Evolutionary conservation across 345 rosid genomes (phyloP).

Genomic region (Mercurialis annua): DNA sequence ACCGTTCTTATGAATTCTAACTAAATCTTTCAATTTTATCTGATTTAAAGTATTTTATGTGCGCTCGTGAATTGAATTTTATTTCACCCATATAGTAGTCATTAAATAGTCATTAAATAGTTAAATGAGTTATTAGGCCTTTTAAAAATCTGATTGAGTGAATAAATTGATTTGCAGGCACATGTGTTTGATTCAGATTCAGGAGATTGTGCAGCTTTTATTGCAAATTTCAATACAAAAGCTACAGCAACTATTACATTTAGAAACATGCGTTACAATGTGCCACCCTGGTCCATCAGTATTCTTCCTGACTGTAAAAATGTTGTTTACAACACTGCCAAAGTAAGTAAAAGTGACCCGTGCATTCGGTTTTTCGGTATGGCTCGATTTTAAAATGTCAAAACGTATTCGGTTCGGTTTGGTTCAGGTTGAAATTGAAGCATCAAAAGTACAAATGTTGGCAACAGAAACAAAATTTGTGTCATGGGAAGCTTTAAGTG

Average conservation of each 20-base stretch:
- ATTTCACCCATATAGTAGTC: too few species aligned
- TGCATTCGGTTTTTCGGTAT: too few species aligned
- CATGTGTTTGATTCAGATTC: slow-evolving; percentile 25
- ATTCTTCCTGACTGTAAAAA: slow-evolving; percentile 32
- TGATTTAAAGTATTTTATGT: too few species aligned
- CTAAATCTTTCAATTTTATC: too few species aligned
- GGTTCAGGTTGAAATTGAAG: slow-evolving; percentile 25
- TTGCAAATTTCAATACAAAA: slow-evolving; percentile 20
- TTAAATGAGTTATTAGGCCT: too few species aligned
- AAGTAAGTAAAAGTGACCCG: slow-evolving; percentile 11
- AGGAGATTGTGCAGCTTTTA: slow-evolving; percentile 34
- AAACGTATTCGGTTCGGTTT: too few species aligned
- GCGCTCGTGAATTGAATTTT: too few species aligned
- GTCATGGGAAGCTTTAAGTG: slow-evolving; percentile 27
- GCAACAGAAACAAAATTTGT: slow-evolving; percentile 10
- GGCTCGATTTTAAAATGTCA: too few species aligned
- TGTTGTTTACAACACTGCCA: slow-evolving; percentile 32
- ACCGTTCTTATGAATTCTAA: too few species aligned
- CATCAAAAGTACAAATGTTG: slow-evolving; percentile 24
- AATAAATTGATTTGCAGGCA: slow-evolving; percentile 14
- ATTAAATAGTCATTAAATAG: too few species aligned
- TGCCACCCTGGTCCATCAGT: slow-evolving; percentile 35
- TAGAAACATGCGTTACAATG: slow-evolving; percentile 21
- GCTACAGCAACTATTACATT: slow-evolving; percentile 18
- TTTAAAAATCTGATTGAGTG: not conserved